Evolutionary conservation across 495 filamentous ascomycete genomes (phyloP), one percentile per base, ranked within the genome.

Genomic region (Penicillium alfredii): DNA sequence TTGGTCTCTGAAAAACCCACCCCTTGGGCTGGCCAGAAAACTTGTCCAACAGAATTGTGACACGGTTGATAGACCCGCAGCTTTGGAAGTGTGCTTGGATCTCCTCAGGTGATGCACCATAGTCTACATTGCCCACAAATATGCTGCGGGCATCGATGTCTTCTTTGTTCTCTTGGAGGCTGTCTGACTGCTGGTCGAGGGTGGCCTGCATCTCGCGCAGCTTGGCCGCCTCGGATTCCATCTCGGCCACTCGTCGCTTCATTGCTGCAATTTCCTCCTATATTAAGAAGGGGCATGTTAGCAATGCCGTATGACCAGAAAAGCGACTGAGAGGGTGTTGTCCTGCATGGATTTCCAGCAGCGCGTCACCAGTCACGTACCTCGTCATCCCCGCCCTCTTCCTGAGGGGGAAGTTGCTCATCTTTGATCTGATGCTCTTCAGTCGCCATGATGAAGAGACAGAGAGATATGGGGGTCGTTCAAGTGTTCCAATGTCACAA

Each of bases 121-220:
- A 99, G 60, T 99, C 93, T 37, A 99, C 93, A 55, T 99, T 99
- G 30, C 93, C 93, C 15, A 99, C 93, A 58, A 99, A 99, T 53
- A 99, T 85, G 66, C 88, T 94, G 40, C 93, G 80, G 44, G 77
- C 85, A 64, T 99, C 93, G 31, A 99, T 81, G 52, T 96, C 93
- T 54, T 97, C 93, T 61, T 92, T 90, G 63, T 88, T 86, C 55
- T 99, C 93, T 29, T 80, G 78, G 36, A 94, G 71, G 42, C 82
- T 85, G 44, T 86, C 78, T 20, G 76, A 79, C 47, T 89, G 81
- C 55, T 89, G 80, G 52, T 97, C 93, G 30, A 97, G 72, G 8
- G 74, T 79, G 14, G 82, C 79, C 64, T 99, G 93, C 89, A 97
- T 96, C 63, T 97, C 90, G 40, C 93, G 79, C 29, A 99, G 74